These are phyloP conservation scores for Calycina herbarum DNA, from an alignment of 2,329 filamentous ascomycete species.

Conservation along the genomic window DNA sequence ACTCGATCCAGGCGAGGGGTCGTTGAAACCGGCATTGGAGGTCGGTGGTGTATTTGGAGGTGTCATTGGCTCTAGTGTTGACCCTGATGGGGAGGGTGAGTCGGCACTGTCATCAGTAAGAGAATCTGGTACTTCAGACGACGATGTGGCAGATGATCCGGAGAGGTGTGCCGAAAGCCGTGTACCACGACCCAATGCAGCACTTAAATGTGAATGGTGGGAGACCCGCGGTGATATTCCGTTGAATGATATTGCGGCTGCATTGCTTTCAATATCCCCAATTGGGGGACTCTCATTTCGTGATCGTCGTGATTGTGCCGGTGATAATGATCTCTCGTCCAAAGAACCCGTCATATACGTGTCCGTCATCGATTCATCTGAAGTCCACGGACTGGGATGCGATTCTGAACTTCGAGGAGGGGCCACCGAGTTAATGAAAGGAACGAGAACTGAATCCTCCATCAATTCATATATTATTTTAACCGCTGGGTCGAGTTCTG, in stretches of 20 bases:
- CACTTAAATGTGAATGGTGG: conserved; percentile 34
- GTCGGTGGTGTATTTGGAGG: conserved; percentile 72
- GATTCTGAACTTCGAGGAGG: conserved; percentile 31
- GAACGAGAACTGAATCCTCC: conserved; percentile 93
- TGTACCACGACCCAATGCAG: conserved; percentile 28
- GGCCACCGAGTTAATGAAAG: conserved; percentile 69
- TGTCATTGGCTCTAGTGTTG: conserved; percentile 63
- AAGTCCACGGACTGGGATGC: conserved; percentile 34
- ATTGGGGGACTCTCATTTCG: conserved; percentile 33
- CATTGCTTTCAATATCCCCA: conserved; percentile 23
- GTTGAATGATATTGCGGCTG: conserved; percentile 25
- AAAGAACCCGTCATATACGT: conserved; percentile 32
- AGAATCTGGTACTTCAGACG: conserved; percentile 50
- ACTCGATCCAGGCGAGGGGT: conserved; percentile 31
- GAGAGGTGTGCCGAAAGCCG: conserved; percentile 32
- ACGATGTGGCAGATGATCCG: conserved; percentile 44
- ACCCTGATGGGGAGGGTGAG: conserved; percentile 52
- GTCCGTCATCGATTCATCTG: conserved; percentile 35
- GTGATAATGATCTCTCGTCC: conserved; percentile 33
- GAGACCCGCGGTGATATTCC: conserved; percentile 31
- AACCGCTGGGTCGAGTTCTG: conserved; percentile 77
- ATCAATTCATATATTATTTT: conserved; percentile 92
- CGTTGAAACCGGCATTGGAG: conserved; percentile 44
- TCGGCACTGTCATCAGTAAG: conserved; percentile 66
- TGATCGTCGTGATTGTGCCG: conserved; percentile 23